These are phyloP conservation scores for Ogataea pini DNA, from an alignment of 805 yeast species.

Conservation along the genomic window DNA sequence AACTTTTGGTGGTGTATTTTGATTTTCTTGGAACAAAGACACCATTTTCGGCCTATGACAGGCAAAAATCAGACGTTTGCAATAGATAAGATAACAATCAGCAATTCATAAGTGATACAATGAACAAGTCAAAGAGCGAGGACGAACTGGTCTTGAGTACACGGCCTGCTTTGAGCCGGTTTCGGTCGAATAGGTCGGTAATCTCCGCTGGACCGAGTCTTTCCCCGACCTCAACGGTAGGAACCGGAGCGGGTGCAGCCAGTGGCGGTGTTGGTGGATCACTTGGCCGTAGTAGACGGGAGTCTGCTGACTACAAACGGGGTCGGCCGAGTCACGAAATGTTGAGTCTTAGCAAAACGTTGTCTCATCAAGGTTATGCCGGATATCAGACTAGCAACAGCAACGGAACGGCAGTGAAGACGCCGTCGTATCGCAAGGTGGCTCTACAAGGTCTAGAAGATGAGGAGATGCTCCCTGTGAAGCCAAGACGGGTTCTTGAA, in stretches of 20 bases:
- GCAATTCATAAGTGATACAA: background rate
- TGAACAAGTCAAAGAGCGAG: background rate
- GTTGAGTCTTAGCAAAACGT: conserved; percentile 20
- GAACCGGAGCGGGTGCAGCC: conserved; percentile 12
- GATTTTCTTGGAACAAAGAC: too few species aligned
- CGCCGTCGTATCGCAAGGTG: conserved; percentile 29
- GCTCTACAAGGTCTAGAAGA: conserved; percentile 21
- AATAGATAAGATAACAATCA: background rate
- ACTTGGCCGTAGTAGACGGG: conserved; percentile 2
- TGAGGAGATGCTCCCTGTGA: conserved; percentile 23
- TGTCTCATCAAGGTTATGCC: conserved; percentile 29
- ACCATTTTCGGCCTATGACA: too few species aligned
- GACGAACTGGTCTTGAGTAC: background rate
- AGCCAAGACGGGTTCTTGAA: conserved; percentile 22
- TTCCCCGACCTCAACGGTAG: conserved; percentile 14
- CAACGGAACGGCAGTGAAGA: conserved; percentile 2
- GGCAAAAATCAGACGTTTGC: background rate
- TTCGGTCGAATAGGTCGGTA: conserved; percentile 10
- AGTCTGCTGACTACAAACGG: background rate
- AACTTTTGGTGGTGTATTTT: background rate
- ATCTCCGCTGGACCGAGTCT: conserved; percentile 10
- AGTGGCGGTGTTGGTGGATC: background rate
- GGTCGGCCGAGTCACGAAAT: conserved; percentile 12
- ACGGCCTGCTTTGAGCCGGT: conserved; percentile 2
- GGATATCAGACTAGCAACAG: conserved; percentile 7